These are phyloP conservation scores for Sporodiniella umbellata DNA, from an alignment of 371 early-diverging fungal species.

Conservation along the genomic window DNA sequence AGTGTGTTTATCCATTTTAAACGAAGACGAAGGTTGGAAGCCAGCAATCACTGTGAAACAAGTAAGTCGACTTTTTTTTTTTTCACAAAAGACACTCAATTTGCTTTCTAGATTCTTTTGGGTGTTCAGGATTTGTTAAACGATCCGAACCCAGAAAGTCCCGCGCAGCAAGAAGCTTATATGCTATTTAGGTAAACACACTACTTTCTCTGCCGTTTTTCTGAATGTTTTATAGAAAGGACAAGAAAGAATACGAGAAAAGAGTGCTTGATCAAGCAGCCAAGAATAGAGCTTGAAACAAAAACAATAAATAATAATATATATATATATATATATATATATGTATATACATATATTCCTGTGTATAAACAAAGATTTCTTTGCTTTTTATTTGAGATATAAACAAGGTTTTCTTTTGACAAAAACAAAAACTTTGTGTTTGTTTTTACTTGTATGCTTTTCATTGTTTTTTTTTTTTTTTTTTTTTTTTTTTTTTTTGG, in stretches of 20 bases:
- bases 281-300: conserved; percentile 29
- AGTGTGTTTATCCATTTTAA: conserved; percentile 97
- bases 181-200: conserved; percentile 69
- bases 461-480: too few species aligned
- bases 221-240: conserved; percentile 49
- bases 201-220: too few species aligned
- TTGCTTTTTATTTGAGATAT: not conserved
- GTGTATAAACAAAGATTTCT: not conserved
- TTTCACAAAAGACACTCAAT: not conserved
- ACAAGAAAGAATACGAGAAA: conserved; percentile 70
- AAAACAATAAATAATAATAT: not conserved
- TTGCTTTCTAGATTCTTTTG: conserved; percentile 65
- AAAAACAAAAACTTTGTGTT: not conserved
- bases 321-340: too few species aligned
- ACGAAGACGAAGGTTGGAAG: conserved; percentile 97
- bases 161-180: conserved; percentile 96
- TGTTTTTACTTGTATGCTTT: too few species aligned
- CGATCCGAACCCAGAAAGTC: conserved; percentile 95
- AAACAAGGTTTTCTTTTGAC: conserved; percentile 4
- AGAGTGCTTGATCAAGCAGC: conserved; percentile 75
- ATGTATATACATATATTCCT: not conserved
- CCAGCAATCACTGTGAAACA: conserved; percentile 98
- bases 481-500: not conserved
- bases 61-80: conserved; percentile 46
- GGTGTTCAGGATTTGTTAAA: conserved; percentile 94